Conservation (phyloP, 139 green algal species). For the Haematococcus sp. region DNA sequence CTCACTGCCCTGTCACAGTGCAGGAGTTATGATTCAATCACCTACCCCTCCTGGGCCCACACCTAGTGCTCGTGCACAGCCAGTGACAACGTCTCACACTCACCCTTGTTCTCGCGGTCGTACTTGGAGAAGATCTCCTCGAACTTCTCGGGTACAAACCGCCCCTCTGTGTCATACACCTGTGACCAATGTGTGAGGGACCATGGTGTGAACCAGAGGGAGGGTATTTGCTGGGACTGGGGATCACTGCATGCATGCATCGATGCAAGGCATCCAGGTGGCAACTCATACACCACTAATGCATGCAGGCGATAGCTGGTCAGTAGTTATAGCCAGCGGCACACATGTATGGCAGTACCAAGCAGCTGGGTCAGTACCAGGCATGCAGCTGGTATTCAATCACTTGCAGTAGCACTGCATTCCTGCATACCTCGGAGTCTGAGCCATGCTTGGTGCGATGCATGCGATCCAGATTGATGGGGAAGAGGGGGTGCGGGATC, state of each 20-base stretch:
- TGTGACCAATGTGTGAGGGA: background rate
- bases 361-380: too few species aligned
- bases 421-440: conserved; percentile 38
- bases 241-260: too few species aligned
- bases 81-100: background rate
- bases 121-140: conserved; percentile 59
- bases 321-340: too few species aligned
- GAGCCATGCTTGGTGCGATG: conserved; percentile 67
- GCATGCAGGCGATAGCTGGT: too few species aligned
- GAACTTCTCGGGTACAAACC: conserved; percentile 73
- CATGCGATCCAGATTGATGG: conserved; percentile 44
- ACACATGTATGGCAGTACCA: too few species aligned
- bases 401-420: too few species aligned
- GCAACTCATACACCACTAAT: too few species aligned
- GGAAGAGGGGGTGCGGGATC: conserved; percentile 50
- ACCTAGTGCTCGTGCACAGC: conserved; percentile 37
- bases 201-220: background rate
- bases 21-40: too few species aligned
- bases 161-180: conserved; percentile 71
- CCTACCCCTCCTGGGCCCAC: too few species aligned
- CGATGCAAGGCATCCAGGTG: too few species aligned
- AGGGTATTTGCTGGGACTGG: background rate
- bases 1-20: too few species aligned
- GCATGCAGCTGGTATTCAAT: too few species aligned
- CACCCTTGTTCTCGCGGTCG: conserved; percentile 22